Conservation (phyloP, 371 early-diverging fungal species). For the Blyttiomyces sp. region DNA sequence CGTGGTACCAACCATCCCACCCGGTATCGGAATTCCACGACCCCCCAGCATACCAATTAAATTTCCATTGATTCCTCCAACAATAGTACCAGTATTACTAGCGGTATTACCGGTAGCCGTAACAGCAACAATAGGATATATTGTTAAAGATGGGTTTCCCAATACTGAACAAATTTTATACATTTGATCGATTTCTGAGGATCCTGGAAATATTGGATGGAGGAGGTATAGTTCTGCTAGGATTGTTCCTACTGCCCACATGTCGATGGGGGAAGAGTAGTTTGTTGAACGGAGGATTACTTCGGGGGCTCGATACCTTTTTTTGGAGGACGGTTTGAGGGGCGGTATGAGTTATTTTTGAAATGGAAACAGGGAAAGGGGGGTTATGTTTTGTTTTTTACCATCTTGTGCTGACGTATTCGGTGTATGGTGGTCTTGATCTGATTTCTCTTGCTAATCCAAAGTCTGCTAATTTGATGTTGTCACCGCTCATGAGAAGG, state of each 20-base stretch:
- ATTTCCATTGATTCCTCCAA: background rate
- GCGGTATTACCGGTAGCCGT: too few relatives aligned
- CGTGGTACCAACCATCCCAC: background rate
- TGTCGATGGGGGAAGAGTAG: conserved; percentile 93
- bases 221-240: conserved; percentile 82
- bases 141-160: conserved; percentile 39
- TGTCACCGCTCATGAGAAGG: conserved; percentile 42
- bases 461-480: conserved; percentile 91
- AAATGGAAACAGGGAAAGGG: too few relatives aligned
- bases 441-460: conserved; percentile 87
- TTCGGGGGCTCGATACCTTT: conserved; percentile 98
- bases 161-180: conserved; percentile 48
- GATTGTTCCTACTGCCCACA: conserved; percentile 97
- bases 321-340: background rate
- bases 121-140: too few relatives aligned
- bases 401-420: conserved; percentile 96
- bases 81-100: too few relatives aligned
- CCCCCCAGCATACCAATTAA: conserved; percentile 30
- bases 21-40: background rate
- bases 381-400: conserved; percentile 34
- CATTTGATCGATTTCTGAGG: conserved; percentile 87
- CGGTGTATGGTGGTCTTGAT: conserved; percentile 76
- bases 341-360: too few relatives aligned
- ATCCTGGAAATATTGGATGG: conserved; percentile 90
- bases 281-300: conserved; percentile 76